phyloP scores from a whole-genome alignment of 371 early-diverging fungal genomes.

The Mortierella sp. region DNA sequence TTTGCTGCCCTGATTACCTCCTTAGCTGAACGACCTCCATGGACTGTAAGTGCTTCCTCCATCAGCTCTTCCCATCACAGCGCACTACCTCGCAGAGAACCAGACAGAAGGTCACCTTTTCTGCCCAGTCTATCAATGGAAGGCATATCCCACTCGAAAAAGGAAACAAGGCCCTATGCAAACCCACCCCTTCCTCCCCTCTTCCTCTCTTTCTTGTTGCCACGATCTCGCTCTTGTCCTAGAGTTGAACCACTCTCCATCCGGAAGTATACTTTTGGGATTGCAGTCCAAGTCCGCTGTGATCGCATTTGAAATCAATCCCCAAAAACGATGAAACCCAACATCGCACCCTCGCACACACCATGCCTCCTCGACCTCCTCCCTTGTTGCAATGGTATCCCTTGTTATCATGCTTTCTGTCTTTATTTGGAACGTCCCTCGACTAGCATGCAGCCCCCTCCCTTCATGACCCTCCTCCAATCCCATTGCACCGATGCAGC shows the following conservation, averaged over 20 bases:
- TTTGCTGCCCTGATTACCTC: not conserved
- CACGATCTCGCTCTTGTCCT: not conserved
- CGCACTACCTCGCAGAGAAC: not conserved
- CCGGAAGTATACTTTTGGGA: conserved; percentile 1
- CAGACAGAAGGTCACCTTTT: not conserved
- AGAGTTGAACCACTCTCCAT: not conserved
- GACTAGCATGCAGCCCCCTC: conserved; percentile 1
- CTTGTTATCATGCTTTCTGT: not conserved
- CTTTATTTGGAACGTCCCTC: conserved; percentile 11
- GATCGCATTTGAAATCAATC: not conserved
- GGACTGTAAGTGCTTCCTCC: conserved; percentile 33
- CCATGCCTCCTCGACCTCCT: conserved; percentile 4
- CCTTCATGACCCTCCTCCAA: not conserved
- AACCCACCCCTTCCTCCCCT: not conserved
- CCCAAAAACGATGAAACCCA: conserved; percentile 9
- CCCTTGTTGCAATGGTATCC: not conserved
- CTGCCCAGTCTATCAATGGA: not conserved
- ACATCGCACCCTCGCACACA: conserved; percentile 4
- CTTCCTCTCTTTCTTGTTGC: not conserved
- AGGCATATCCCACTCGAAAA: not conserved
- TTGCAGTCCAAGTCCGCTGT: conserved; percentile 7
- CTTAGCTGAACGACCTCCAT: conserved; percentile 11
- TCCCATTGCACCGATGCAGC: not conserved
- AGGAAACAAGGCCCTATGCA: conserved; percentile 2
- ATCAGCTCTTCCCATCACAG: not conserved